Evolutionary conservation across 2,329 filamentous ascomycete genomes (phyloP).

Genomic region (Sporothrix sp.): DNA sequence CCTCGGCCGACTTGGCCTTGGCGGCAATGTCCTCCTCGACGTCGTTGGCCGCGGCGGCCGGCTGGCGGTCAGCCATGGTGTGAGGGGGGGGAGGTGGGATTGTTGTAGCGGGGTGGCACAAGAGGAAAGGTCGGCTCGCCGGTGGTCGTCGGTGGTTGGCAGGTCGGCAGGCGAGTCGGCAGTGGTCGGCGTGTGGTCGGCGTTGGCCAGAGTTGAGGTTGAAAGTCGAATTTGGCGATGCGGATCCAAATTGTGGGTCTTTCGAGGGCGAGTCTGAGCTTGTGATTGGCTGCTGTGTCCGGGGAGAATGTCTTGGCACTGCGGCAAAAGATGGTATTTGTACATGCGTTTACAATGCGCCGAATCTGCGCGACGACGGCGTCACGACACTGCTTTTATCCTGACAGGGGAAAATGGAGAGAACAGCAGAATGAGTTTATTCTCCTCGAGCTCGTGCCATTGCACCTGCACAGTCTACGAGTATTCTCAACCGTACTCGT

Average conservation of each 20-base stretch:
- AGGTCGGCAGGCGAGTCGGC: neutral
- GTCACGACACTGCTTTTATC: too few species aligned
- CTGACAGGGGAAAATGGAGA: too few species aligned
- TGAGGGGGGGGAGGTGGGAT: neutral
- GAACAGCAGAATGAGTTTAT: too few species aligned
- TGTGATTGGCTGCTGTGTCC: neutral
- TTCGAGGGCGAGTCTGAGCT: neutral
- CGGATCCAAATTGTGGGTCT: neutral
- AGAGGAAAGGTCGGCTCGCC: neutral
- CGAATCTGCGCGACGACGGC: too few species aligned
- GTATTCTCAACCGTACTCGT: too few species aligned
- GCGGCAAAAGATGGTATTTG: neutral
- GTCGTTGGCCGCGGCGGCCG: constrained; percentile 44
- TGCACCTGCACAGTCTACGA: too few species aligned
- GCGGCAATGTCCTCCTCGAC: constrained; percentile 44
- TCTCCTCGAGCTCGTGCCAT: too few species aligned
- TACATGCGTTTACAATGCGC: neutral
- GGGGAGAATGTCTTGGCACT: neutral
- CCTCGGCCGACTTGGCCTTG: constrained; percentile 57
- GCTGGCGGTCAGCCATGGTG: constrained; percentile 52
- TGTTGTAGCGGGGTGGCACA: neutral
- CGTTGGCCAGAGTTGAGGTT: neutral
- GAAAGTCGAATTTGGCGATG: neutral
- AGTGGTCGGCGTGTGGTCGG: neutral
- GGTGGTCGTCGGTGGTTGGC: neutral